Conservation (phyloP, 2,329 filamentous ascomycete genomes). For the Monosporascus ibericus region DNA sequence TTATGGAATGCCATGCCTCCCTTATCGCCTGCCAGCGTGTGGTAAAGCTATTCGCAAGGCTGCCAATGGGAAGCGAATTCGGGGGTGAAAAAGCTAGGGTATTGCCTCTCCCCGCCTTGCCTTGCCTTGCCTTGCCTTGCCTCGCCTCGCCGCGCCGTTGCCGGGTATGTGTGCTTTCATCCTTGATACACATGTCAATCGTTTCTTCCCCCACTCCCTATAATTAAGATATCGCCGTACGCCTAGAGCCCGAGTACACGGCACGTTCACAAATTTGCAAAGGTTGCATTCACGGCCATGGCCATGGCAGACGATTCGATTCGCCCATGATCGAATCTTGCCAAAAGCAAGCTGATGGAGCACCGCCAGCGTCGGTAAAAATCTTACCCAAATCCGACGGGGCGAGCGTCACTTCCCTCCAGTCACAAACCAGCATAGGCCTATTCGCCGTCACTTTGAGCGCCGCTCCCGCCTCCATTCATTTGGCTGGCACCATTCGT, state of each 20-base stretch:
- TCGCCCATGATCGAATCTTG: not conserved
- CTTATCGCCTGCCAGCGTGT: no score
- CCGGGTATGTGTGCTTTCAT: not conserved
- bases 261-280: slow-evolving; percentile 1
- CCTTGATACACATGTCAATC: slow-evolving; percentile 22
- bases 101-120: slow-evolving; percentile 18
- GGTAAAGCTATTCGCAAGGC: no score
- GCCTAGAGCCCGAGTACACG: slow-evolving; percentile 1
- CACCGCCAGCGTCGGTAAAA: not conserved
- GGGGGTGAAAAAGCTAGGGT: slow-evolving; percentile 12
- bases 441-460: slow-evolving; percentile 24
- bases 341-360: not conserved
- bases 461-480: slow-evolving; percentile 14
- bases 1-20: no score
- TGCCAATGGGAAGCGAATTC: not conserved
- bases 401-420: slow-evolving; percentile 1
- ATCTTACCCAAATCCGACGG: not conserved
- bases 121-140: slow-evolving; percentile 4
- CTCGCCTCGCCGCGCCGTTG: slow-evolving; percentile 15
- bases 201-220: slow-evolving; percentile 14
- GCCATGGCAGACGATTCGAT: not conserved
- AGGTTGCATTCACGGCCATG: no score
- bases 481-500: slow-evolving; percentile 23
- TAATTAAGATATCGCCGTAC: slow-evolving; percentile 6
- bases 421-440: not conserved